A percentile compares a stretch with the other conserved stretches of the same genome.
phyloP scores from a whole-genome alignment of 2,329 filamentous ascomycete species.

The Trichoderma sp. region DNA sequence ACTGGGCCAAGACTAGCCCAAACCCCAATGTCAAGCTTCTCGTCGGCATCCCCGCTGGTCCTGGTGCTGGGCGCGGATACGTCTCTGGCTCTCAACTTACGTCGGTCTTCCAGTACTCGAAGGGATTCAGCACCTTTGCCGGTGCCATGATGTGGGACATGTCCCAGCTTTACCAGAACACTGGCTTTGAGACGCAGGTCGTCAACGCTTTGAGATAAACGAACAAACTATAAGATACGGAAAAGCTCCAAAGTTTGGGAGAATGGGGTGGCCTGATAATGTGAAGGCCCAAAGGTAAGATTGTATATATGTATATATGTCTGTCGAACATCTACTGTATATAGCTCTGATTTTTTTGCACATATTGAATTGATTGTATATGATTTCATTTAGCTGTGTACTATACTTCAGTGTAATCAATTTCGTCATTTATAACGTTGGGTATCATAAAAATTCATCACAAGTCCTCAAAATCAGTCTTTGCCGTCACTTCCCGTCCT shows the following conservation, averaged over 20 bases:
- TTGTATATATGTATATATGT: conserved; percentile 14
- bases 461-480: not conserved
- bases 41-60: conserved; percentile 57
- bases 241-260: not conserved
- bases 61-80: conserved; percentile 56
- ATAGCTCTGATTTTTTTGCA: conserved; percentile 8
- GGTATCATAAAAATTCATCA: conserved; percentile 18
- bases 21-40: conserved; percentile 62
- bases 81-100: conserved; percentile 42
- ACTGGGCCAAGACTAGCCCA: conserved; percentile 58
- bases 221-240: not conserved
- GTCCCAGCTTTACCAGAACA: conserved; percentile 57
- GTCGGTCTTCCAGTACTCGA: conserved; percentile 51
- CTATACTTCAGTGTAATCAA: not conserved
- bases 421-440: not conserved
- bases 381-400: not conserved
- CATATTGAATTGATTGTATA: conserved; percentile 15
- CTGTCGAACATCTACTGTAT: not conserved
- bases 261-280: not conserved
- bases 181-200: conserved; percentile 51
- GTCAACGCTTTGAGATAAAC: conserved; percentile 32
- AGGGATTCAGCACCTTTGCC: conserved; percentile 58
- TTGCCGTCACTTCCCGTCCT: not conserved
- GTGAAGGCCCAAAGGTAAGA: not conserved
- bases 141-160: conserved; percentile 71